Conservation (phyloP, 2,329 filamentous ascomycete species). For the Epichloe glyceriae region DNA sequence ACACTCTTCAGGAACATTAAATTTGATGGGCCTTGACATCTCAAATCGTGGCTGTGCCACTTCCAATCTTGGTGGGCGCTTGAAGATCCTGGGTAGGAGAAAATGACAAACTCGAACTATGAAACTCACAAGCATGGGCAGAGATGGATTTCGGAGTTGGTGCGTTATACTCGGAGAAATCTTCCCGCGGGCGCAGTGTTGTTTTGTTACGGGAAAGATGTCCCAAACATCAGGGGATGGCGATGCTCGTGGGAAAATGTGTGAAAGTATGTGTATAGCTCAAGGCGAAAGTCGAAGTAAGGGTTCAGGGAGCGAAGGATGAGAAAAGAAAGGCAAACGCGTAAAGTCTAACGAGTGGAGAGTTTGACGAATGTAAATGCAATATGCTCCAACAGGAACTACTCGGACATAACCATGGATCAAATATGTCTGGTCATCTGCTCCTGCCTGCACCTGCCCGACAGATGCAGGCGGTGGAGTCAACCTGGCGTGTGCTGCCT, state of each 20-base stretch:
- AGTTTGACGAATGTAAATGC: not conserved
- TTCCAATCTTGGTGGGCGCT: not conserved
- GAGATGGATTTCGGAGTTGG: not conserved
- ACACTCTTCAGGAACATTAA: conserved; percentile 18
- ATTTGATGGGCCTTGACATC: conserved; percentile 9
- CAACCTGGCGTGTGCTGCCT: too few species aligned
- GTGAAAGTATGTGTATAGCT: not conserved
- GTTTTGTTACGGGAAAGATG: not conserved
- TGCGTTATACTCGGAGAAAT: not conserved
- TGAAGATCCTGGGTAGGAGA: not conserved
- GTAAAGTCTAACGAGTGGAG: not conserved
- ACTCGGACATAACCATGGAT: not conserved
- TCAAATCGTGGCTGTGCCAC: not conserved
- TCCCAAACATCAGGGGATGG: not conserved
- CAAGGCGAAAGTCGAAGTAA: not conserved
- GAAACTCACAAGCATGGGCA: not conserved
- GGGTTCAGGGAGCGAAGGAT: not conserved
- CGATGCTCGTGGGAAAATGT: not conserved
- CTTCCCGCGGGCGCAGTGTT: not conserved
- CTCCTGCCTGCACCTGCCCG: not conserved
- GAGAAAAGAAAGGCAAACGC: not conserved
- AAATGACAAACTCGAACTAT: not conserved
- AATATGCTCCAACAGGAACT: not conserved
- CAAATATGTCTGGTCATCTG: not conserved
- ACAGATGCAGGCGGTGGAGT: not conserved